Evolutionary conservation across 345 rosid genomes (phyloP), one percentile per base, ranked within the genome.

Genomic region (Boechera retrofracta): DNA sequence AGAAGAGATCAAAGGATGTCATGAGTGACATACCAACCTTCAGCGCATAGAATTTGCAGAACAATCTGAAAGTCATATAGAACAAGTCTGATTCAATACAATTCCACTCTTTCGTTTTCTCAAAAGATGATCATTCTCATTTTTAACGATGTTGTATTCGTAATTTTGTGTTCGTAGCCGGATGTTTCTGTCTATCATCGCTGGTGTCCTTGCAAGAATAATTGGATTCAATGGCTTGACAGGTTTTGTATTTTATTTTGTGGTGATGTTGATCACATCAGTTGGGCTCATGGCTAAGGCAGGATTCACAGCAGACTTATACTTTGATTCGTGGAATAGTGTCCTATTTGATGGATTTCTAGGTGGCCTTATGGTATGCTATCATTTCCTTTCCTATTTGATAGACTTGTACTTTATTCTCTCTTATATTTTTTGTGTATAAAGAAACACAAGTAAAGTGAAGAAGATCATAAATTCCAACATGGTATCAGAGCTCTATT

Each of bases 121-220:
- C 4, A 44, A 21, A 61, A 12, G 16, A 63, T 48, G 61, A 48
- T 59, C 21, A 4, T 56, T 71, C 65, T 70, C 44, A 16, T 26
- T 45, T 70, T 60, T 55, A 54, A 57, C 9, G 33, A n/a, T 55
- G 42, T 48, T 70, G 57, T 45, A 26, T 70, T n/a, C 0, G 6
- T 39, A 0, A 11, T 2, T 18, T 69, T 16, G 18, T 16, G 6
- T 67, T 68, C 88, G 90, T 86, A 95, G 98, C 83, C 98, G 96
- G 53, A 95, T 97, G 10, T 95, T 95, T 77, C 80, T 95, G 84
- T 95, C 98, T 13, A 89, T 95, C 77, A 87, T 88, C 1, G 97
- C 91, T 55, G 98, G 99, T 39, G 96, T 88, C 63, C 79, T 88
- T 80, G 97, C 98, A 32, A 98, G 99, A 80, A 91, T 95, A 36